Conservation (phyloP, 352 stramenopile genomes). For the Phytophthora citricola region DNA sequence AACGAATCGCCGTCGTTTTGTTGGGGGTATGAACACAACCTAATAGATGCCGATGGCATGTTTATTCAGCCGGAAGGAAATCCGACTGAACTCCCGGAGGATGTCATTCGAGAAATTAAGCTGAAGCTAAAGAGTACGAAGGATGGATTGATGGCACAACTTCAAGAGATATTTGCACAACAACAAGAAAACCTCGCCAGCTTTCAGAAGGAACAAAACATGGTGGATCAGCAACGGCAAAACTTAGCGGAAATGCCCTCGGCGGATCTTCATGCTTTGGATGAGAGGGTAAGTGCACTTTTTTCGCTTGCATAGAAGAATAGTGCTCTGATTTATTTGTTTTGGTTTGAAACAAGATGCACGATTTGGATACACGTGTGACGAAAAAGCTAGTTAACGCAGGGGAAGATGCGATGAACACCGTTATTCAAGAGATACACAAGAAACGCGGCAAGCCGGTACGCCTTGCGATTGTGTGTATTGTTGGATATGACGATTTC, state of each 20-base stretch:
- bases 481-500: too few species aligned
- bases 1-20: conserved; percentile 50
- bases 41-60: conserved; percentile 59
- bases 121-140: conserved; percentile 47
- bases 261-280: conserved; percentile 33
- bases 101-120: conserved; percentile 69
- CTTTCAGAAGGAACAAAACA: conserved; percentile 42
- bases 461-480: background rate
- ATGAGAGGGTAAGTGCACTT: conserved; percentile 35
- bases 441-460: conserved; percentile 54
- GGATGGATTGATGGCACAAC: conserved; percentile 47
- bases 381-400: conserved; percentile 57
- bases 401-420: conserved; percentile 80
- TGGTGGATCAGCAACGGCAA: conserved; percentile 31
- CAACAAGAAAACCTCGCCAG: conserved; percentile 36
- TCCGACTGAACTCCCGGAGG: conserved; percentile 70
- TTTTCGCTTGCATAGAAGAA: background rate
- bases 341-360: conserved; percentile 35
- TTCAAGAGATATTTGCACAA: conserved; percentile 35
- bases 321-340: background rate
- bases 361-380: conserved; percentile 50
- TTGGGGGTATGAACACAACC: conserved; percentile 77
- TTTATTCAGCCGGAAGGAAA: conserved; percentile 91
- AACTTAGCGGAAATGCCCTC: conserved; percentile 28
- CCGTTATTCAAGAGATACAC: conserved; percentile 47